Evolutionary conservation across 2,329 filamentous ascomycete genomes (phyloP).

Genomic region (Parastagonospora nodorum): DNA sequence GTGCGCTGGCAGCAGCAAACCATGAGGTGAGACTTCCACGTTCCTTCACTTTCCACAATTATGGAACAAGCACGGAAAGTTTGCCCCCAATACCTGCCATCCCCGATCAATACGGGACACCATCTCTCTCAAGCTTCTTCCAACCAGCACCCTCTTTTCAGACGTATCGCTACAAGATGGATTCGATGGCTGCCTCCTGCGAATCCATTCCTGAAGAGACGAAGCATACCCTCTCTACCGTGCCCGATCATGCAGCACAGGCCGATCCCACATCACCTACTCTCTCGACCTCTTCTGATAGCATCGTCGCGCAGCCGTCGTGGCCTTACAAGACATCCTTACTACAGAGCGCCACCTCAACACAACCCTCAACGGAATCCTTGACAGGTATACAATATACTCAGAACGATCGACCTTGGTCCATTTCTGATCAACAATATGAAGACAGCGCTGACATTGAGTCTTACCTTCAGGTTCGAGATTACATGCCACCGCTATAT

Average conservation of each 20-base stretch:
- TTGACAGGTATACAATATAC: background rate
- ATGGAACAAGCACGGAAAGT: conserved; percentile 17
- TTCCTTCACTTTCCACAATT: conserved; percentile 34
- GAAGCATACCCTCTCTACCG: background rate
- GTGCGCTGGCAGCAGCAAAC: conserved; percentile 21
- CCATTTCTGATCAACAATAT: conserved; percentile 4
- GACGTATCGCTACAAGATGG: background rate
- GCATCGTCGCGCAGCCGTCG: too few relatives aligned
- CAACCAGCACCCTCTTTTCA: background rate
- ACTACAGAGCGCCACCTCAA: too few relatives aligned
- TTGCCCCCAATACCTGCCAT: conserved; percentile 33
- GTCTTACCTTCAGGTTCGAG: conserved; percentile 31
- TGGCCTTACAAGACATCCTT: too few relatives aligned
- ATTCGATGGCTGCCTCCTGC: conserved; percentile 7
- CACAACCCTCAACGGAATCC: background rate
- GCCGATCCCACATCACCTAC: too few relatives aligned
- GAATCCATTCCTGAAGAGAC: conserved; percentile 10
- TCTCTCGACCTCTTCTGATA: background rate
- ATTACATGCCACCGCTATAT: conserved; percentile 40
- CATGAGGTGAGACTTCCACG: conserved; percentile 43
- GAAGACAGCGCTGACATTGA: conserved; percentile 25
- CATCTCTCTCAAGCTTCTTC: conserved; percentile 19
- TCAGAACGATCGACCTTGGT: conserved; percentile 9
- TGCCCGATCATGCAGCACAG: too few relatives aligned
- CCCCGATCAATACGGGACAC: conserved; percentile 23